Percentiles rank a stretch among this genome's conserved stretches.
Conservation (phyloP, 2,329 filamentous ascomycete species). For the Apiospora sp. region DNA sequence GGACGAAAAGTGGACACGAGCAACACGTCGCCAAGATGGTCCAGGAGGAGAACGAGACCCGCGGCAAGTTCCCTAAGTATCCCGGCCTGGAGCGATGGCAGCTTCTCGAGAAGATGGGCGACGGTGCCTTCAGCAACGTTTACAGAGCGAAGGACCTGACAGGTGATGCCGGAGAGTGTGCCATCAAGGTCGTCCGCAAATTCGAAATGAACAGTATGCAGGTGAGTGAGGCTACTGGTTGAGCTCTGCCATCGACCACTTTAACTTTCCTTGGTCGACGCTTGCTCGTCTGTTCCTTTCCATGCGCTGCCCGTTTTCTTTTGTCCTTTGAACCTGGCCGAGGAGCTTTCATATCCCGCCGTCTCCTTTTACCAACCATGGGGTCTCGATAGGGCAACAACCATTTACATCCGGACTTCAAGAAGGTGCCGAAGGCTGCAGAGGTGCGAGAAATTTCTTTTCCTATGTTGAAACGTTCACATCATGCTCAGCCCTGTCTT, state of each 20-base stretch:
- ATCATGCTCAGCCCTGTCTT: conserved; percentile 26
- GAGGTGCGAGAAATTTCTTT: conserved; percentile 79
- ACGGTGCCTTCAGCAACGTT: conserved; percentile 98
- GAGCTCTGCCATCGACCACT: conserved; percentile 38
- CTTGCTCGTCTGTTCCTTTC: conserved; percentile 32
- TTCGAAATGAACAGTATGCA: conserved; percentile 99
- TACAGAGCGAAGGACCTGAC: conserved; percentile 84
- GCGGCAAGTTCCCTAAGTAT: conserved; percentile 85
- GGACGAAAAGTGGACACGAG: conserved; percentile 59
- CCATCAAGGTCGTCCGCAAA: conserved; percentile 98
- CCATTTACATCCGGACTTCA: conserved; percentile 95
- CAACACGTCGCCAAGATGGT: conserved; percentile 84
- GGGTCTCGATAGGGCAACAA: conserved; percentile 76
- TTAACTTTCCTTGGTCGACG: conserved; percentile 21
- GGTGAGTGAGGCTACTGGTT: conserved; percentile 70
- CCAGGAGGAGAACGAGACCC: conserved; percentile 88
- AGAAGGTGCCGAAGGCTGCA: conserved; percentile 92
- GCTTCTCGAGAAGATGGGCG: conserved; percentile 95
- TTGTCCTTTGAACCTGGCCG: conserved; percentile 39
- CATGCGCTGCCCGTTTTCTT: conserved; percentile 38
- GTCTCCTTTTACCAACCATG: conserved; percentile 61
- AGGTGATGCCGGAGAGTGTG: conserved; percentile 79
- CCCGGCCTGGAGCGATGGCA: conserved; percentile 87
- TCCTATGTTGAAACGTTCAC: conserved; percentile 39
- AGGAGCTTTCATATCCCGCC: conserved; percentile 29